phyloP scores from a whole-genome alignment of 2,329 filamentous ascomycete genomes.

The Alternaria sp. region DNA sequence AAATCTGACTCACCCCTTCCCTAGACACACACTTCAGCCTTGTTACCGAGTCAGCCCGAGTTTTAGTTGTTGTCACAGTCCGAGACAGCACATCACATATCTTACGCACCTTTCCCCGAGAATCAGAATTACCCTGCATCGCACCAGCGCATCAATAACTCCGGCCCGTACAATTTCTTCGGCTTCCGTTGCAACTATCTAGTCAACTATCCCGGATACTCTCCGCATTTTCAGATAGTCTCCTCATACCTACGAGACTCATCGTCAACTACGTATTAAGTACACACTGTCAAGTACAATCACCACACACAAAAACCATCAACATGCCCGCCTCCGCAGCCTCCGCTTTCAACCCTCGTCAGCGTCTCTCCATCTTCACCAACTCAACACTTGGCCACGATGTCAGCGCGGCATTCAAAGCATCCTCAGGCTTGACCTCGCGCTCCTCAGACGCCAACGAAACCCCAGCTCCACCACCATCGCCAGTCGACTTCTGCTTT shows the following conservation, averaged over 20 bases:
- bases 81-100: slow-evolving; percentile 42
- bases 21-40: slow-evolving; percentile 27
- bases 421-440: slow-evolving; percentile 38
- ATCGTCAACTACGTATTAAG: neutral
- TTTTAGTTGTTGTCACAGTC: slow-evolving; percentile 30
- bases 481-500: slow-evolving; percentile 53
- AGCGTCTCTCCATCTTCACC: slow-evolving; percentile 53
- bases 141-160: slow-evolving; percentile 28
- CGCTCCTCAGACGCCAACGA: slow-evolving; percentile 45
- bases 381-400: slow-evolving; percentile 52
- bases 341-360: slow-evolving; percentile 45
- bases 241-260: neutral
- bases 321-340: slow-evolving; percentile 41
- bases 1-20: slow-evolving; percentile 48
- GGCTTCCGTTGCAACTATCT: slow-evolving; percentile 18
- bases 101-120: slow-evolving; percentile 27
- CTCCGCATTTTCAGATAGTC: slow-evolving; percentile 6
- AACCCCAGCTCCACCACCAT: slow-evolving; percentile 52
- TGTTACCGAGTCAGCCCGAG: slow-evolving; percentile 13
- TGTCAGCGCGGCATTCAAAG: slow-evolving; percentile 52
- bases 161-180: slow-evolving; percentile 4
- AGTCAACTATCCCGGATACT: slow-evolving; percentile 26
- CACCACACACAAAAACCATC: slow-evolving; percentile 4
- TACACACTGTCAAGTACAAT: slow-evolving; percentile 4
- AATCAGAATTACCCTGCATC: slow-evolving; percentile 16